Conservation (phyloP, 2,329 filamentous ascomycete species). For the Remersonia thermophila region DNA sequence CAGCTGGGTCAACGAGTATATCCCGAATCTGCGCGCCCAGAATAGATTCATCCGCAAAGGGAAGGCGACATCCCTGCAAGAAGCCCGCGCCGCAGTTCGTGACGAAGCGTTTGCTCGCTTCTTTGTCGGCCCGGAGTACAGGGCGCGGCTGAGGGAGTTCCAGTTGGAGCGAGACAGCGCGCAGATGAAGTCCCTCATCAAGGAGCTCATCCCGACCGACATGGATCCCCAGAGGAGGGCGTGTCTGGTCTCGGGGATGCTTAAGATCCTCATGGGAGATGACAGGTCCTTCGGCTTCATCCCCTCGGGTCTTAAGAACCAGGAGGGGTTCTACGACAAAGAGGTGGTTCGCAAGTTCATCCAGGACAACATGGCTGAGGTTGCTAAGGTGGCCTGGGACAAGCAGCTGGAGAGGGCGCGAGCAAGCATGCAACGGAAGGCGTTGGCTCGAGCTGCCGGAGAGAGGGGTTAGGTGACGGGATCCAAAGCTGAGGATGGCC, state of each 20-base stretch:
- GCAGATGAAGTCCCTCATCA: conserved; percentile 24
- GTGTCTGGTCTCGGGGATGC: conserved; percentile 30
- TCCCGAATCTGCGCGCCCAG: conserved; percentile 37
- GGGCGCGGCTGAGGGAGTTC: conserved; percentile 29
- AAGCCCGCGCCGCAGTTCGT: conserved; percentile 34
- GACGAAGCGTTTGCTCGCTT: conserved; percentile 43
- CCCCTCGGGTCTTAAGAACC: conserved; percentile 19
- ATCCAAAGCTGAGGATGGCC: no score
- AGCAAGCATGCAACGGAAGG: conserved; percentile 9
- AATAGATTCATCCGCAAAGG: conserved; percentile 21
- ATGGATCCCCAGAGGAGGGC: conserved; percentile 22
- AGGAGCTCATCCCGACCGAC: conserved; percentile 17
- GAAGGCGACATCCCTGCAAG: conserved; percentile 1
- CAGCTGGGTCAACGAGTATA: conserved; percentile 49
- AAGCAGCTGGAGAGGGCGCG: conserved; percentile 9
- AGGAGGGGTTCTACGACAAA: conserved; percentile 32
- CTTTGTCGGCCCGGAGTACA: conserved; percentile 29
- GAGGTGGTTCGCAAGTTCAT: conserved; percentile 33
- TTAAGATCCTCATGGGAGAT: conserved; percentile 36
- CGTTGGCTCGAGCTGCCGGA: no score
- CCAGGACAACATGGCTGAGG: conserved; percentile 23
- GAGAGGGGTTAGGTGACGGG: neutral
- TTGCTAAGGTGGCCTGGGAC: conserved; percentile 19
- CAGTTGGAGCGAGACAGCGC: conserved; percentile 27
- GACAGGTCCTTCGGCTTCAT: conserved; percentile 27